These are phyloP conservation scores for Fusarium sp. DNA, from an alignment of 2,329 filamentous ascomycete genomes.

Conservation along the genomic window DNA sequence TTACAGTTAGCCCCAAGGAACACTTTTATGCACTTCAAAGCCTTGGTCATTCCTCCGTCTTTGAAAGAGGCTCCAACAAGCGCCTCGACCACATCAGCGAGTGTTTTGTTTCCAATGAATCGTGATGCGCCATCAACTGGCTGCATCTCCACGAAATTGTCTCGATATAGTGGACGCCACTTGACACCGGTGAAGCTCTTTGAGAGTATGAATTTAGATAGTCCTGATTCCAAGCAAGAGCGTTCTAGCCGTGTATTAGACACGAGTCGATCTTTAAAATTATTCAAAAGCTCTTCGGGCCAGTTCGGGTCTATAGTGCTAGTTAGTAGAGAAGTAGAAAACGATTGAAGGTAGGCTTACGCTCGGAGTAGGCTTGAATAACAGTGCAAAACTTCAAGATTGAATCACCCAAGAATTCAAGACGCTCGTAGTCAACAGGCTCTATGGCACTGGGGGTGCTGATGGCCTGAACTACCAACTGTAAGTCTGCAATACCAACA, in stretches of 20 bases:
- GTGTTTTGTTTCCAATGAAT: constrained; percentile 76
- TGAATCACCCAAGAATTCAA: constrained; percentile 90
- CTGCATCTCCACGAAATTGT: constrained; percentile 49
- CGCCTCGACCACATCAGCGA: constrained; percentile 90
- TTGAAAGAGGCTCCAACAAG: constrained; percentile 81
- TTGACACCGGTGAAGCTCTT: constrained; percentile 74
- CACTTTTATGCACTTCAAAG: constrained; percentile 71
- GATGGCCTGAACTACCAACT: constrained; percentile 75
- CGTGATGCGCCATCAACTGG: constrained; percentile 33
- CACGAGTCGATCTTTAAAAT: constrained; percentile 75
- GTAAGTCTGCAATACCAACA: constrained; percentile 65
- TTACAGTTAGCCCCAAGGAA: constrained; percentile 69
- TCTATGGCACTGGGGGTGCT: constrained; percentile 72
- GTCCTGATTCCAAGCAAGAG: constrained; percentile 70
- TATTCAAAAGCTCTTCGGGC: constrained; percentile 82
- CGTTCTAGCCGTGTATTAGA: constrained; percentile 79
- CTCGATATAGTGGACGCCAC: constrained; percentile 76
- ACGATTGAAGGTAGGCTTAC: constrained; percentile 53
- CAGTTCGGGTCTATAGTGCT: constrained; percentile 66
- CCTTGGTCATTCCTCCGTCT: constrained; percentile 74
- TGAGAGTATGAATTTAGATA: constrained; percentile 80
- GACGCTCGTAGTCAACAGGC: constrained; percentile 78
- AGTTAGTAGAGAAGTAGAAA: background rate
- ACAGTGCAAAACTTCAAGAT: constrained; percentile 81
- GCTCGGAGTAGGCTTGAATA: constrained; percentile 69